Evolutionary conservation across 768 basidiomycete species (phyloP).

Genomic region (Trametes meyenii): DNA sequence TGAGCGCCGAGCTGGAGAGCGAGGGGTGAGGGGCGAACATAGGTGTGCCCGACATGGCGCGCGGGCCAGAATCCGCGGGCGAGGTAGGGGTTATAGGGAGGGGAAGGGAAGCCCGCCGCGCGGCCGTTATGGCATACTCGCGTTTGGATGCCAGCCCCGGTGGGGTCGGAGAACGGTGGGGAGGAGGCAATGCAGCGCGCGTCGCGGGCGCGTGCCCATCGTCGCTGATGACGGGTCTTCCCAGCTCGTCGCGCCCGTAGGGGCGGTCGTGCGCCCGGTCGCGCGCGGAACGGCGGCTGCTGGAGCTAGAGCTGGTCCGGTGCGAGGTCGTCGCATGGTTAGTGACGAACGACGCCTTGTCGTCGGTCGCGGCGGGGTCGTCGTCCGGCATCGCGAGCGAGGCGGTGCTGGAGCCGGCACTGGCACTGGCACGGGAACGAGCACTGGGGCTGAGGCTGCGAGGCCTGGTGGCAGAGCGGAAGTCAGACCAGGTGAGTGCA

Average conservation of each 20-base stretch:
- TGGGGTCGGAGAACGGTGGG: conserved; percentile 29
- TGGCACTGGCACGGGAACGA: background rate
- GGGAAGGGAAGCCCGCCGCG: conserved; percentile 10
- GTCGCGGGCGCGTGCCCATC: background rate
- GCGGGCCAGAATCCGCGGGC: conserved; percentile 8
- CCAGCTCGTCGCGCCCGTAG: conserved; percentile 15
- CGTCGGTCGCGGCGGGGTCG: background rate
- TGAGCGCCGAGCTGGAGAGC: background rate
- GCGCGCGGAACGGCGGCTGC: conserved; percentile 12
- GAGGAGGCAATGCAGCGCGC: conserved; percentile 22
- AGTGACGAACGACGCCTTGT: conserved; percentile 18
- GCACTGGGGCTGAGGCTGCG: background rate
- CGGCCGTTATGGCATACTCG: conserved; percentile 9
- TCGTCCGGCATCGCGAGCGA: conserved; percentile 12
- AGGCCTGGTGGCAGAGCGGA: conserved; percentile 27
- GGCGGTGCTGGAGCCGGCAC: conserved; percentile 20
- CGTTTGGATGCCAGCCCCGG: conserved; percentile 28
- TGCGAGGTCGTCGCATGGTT: conserved; percentile 30
- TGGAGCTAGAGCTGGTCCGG: conserved; percentile 10
- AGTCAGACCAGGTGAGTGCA: conserved; percentile 33
- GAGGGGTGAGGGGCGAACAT: conserved; percentile 1
- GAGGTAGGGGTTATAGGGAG: conserved; percentile 23
- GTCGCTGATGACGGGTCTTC: conserved; percentile 17
- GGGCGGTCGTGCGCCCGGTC: background rate
- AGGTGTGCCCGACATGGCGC: conserved; percentile 10